Percentiles rank a stretch among this genome's conserved stretches.
These are phyloP conservation scores for Lecanicillium sp. DNA, from an alignment of 2,329 filamentous ascomycete species.

Conservation along the genomic window DNA sequence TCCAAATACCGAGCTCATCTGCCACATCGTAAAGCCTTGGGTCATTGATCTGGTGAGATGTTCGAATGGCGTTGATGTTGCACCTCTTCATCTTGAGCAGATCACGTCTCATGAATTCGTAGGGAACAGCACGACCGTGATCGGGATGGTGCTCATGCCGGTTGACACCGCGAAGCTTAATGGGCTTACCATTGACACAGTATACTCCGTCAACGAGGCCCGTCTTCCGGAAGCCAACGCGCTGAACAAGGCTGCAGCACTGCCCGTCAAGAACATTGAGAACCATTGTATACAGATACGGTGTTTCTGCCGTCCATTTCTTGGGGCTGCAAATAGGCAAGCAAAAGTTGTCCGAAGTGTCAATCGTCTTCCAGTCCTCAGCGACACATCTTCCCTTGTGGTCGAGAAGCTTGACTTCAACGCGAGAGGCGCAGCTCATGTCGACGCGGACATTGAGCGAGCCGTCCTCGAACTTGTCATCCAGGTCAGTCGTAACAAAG, in stretches of 20 bases:
- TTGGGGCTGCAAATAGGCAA: slow-evolving; percentile 40
- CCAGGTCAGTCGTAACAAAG: slow-evolving; percentile 46
- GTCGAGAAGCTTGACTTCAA: slow-evolving; percentile 29
- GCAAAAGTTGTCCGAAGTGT: slow-evolving; percentile 31
- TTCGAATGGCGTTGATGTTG: slow-evolving; percentile 64
- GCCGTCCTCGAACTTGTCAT: slow-evolving; percentile 45
- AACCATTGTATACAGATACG: slow-evolving; percentile 49
- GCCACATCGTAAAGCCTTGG: slow-evolving; percentile 52
- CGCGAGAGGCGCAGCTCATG: slow-evolving; percentile 25
- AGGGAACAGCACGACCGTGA: slow-evolving; percentile 54
- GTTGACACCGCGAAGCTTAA: slow-evolving; percentile 62
- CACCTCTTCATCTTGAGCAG: slow-evolving; percentile 59
- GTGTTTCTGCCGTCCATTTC: slow-evolving; percentile 65
- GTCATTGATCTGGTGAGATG: slow-evolving; percentile 59
- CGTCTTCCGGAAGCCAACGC: slow-evolving; percentile 55
- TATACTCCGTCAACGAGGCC: slow-evolving; percentile 55
- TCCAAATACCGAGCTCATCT: slow-evolving; percentile 56
- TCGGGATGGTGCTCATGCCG: slow-evolving; percentile 62
- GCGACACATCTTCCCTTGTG: slow-evolving; percentile 20
- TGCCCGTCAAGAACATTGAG: slow-evolving; percentile 23
- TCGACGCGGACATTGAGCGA: slow-evolving; percentile 38
- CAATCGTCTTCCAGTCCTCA: slow-evolving; percentile 15
- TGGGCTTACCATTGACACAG: slow-evolving; percentile 55
- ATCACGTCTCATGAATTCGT: slow-evolving; percentile 52
- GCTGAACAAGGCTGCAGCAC: slow-evolving; percentile 37